Percentiles rank a stretch among this genome's conserved stretches.
phyloP scores from a whole-genome alignment of 768 basidiomycete genomes.

The Piloderma croceum region DNA sequence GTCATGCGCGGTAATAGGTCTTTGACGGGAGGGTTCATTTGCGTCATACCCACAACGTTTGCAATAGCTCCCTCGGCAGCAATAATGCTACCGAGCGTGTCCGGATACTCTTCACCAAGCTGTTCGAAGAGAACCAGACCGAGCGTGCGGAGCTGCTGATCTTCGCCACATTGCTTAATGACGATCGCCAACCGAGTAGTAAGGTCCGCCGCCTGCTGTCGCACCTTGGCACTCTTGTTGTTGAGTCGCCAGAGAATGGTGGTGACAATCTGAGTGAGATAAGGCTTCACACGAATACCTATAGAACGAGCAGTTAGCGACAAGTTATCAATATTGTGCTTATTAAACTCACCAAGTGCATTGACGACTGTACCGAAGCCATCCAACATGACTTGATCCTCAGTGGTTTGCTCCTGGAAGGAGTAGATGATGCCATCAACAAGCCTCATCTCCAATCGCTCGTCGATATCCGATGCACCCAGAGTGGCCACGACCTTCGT shows the following conservation, averaged over 20 bases:
- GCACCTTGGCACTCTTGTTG: constrained; percentile 99
- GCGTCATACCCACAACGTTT: constrained; percentile 99
- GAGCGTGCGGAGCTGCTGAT: constrained; percentile 90
- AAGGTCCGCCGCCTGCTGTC: constrained; percentile 98
- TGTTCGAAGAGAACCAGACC: constrained; percentile 97
- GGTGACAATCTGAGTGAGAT: constrained; percentile 97
- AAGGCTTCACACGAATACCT: constrained; percentile 96
- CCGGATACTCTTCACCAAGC: constrained; percentile 98
- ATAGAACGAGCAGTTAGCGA: constrained; percentile 8
- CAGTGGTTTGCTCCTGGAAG: constrained; percentile 99
- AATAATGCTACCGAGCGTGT: constrained; percentile 98
- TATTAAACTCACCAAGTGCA: constrained; percentile 57
- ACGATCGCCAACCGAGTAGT: constrained; percentile 94
- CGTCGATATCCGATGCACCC: constrained; percentile 97
- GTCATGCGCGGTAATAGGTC: constrained; percentile 99
- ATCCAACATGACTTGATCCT: constrained; percentile 98
- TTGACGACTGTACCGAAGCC: constrained; percentile 98
- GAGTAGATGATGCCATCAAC: constrained; percentile 99
- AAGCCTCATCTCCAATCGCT: constrained; percentile 87
- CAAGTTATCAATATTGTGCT: neutral
- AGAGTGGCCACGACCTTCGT: constrained; percentile 91
- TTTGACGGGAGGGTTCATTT: constrained; percentile 99
- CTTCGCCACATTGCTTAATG: constrained; percentile 98
- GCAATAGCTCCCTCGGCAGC: constrained; percentile 98
- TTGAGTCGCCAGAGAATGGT: constrained; percentile 98